A percentile compares a stretch with the other conserved stretches of the same genome.
phyloP scores from a whole-genome alignment of 768 basidiomycete genomes.

The Glaciozyma antarctica region DNA sequence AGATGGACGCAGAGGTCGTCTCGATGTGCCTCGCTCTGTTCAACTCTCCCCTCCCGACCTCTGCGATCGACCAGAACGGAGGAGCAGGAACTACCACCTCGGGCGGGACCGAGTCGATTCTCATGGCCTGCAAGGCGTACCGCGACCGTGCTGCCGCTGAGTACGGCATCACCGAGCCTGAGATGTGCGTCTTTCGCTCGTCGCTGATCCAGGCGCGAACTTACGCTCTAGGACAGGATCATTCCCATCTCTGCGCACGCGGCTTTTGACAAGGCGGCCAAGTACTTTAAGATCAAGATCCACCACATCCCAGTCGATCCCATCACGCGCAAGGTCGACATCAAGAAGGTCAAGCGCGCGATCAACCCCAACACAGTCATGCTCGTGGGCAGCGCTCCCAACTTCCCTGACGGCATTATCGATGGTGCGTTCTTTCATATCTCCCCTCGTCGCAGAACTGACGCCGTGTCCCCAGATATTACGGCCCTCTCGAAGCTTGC shows the following conservation, averaged over 20 bases:
- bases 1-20: slow-evolving; percentile 81
- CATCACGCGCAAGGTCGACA: slow-evolving; percentile 63
- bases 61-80: slow-evolving; percentile 33
- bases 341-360: slow-evolving; percentile 68
- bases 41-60: slow-evolving; percentile 46
- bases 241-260: slow-evolving; percentile 78
- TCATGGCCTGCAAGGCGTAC: slow-evolving; percentile 91
- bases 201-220: not conserved
- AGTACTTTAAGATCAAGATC: slow-evolving; percentile 81
- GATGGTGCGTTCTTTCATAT: slow-evolving; percentile 24
- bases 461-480: slow-evolving; percentile 51
- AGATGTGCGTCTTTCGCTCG: slow-evolving; percentile 56
- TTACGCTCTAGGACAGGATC: slow-evolving; percentile 47
- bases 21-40: slow-evolving; percentile 45
- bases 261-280: slow-evolving; percentile 82
- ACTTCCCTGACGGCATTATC: slow-evolving; percentile 43
- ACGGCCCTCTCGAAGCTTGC: slow-evolving; percentile 66
- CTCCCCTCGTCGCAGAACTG: slow-evolving; percentile 39
- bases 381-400: slow-evolving; percentile 36
- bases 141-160: slow-evolving; percentile 78
- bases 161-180: slow-evolving; percentile 82
- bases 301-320: slow-evolving; percentile 74
- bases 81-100: slow-evolving; percentile 89
- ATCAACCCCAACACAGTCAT: slow-evolving; percentile 11
- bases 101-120: slow-evolving; percentile 90